Conservation (phyloP, 805 yeast genomes). For the Lachancea sp. region DNA sequence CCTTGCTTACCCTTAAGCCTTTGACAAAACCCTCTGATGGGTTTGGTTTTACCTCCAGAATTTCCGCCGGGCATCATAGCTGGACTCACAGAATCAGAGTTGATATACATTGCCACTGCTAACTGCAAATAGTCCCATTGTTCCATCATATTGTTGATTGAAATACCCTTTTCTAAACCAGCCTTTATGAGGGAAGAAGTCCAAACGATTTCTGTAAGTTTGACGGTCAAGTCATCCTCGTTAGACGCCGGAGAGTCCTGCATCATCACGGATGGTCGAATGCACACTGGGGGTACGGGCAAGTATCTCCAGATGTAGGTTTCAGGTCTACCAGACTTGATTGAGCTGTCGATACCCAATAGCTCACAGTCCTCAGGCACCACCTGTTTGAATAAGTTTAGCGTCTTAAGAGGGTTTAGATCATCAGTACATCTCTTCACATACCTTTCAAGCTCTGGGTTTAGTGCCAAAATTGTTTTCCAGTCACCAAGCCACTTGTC, state of each 20-base stretch:
- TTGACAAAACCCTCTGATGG: slow-evolving; percentile 93
- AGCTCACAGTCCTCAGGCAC: slow-evolving; percentile 85
- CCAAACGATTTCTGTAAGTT: slow-evolving; percentile 94
- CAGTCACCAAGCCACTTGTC: slow-evolving; percentile 82
- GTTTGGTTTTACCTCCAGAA: slow-evolving; percentile 48
- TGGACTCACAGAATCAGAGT: slow-evolving; percentile 87
- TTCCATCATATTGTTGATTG: slow-evolving; percentile 90
- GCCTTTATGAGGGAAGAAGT: slow-evolving; percentile 90
- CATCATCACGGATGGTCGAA: slow-evolving; percentile 93
- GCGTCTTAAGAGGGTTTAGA: slow-evolving; percentile 83
- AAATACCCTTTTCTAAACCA: slow-evolving; percentile 90
- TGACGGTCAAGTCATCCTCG: slow-evolving; percentile 96
- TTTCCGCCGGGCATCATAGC: slow-evolving; percentile 66
- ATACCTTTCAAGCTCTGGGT: slow-evolving; percentile 85
- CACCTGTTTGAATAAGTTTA: slow-evolving; percentile 81
- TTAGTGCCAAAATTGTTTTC: slow-evolving; percentile 60
- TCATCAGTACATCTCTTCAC: slow-evolving; percentile 87
- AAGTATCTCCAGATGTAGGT: slow-evolving; percentile 94
- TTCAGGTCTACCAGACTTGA: slow-evolving; percentile 85
- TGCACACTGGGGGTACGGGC: slow-evolving; percentile 99
- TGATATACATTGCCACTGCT: slow-evolving; percentile 94
- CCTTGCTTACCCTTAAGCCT: slow-evolving; percentile 98
- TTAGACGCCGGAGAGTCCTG: slow-evolving; percentile 83
- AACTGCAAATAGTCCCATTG: slow-evolving; percentile 98
- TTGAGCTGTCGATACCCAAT: slow-evolving; percentile 77